Percentiles rank a stretch among this genome's conserved stretches.
These are phyloP conservation scores for Dionaea muscipula DNA, from an alignment of 179 eudicot genomes.

Conservation along the genomic window DNA sequence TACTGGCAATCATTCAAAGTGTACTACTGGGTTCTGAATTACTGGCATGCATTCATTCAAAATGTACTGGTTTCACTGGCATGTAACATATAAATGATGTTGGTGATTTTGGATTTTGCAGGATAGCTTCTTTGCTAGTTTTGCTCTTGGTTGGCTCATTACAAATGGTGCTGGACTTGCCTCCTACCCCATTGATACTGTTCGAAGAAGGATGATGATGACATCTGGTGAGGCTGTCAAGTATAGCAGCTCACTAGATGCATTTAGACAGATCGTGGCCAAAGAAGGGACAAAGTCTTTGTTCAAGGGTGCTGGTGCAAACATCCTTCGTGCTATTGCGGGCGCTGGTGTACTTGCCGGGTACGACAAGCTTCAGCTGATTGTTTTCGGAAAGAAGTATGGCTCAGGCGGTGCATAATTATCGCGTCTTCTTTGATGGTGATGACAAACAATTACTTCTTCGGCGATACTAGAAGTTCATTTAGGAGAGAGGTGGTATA, in stretches of 20 bases:
- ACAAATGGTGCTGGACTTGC: conserved; percentile 39
- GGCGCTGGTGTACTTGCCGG: conserved; percentile 48
- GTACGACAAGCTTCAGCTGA: conserved; percentile 34
- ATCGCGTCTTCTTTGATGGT: too few species aligned
- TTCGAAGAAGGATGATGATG: conserved; percentile 45
- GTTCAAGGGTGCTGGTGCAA: conserved; percentile 47
- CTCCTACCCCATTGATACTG: conserved; percentile 39
- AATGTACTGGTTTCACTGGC: not conserved
- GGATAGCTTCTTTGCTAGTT: conserved; percentile 43
- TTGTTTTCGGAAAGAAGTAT: conserved; percentile 35
- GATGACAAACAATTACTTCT: too few species aligned
- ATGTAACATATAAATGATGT: not conserved
- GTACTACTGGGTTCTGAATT: too few species aligned
- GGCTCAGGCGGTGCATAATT: conserved; percentile 28
- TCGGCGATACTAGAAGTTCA: too few species aligned
- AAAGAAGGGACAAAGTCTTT: conserved; percentile 34
- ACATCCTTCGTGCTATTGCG: conserved; percentile 40
- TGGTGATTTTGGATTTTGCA: conserved; percentile 7
- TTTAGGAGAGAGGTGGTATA: too few species aligned
- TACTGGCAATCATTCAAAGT: too few species aligned
- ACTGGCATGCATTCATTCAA: too few species aligned
- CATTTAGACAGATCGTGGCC: conserved; percentile 32
- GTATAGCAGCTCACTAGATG: conserved; percentile 36
- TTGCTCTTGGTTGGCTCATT: conserved; percentile 40
- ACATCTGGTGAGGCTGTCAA: conserved; percentile 41